Evolutionary conservation across 2,329 filamentous ascomycete genomes (phyloP).

Genomic region (Trichoderma afroharzianum): DNA sequence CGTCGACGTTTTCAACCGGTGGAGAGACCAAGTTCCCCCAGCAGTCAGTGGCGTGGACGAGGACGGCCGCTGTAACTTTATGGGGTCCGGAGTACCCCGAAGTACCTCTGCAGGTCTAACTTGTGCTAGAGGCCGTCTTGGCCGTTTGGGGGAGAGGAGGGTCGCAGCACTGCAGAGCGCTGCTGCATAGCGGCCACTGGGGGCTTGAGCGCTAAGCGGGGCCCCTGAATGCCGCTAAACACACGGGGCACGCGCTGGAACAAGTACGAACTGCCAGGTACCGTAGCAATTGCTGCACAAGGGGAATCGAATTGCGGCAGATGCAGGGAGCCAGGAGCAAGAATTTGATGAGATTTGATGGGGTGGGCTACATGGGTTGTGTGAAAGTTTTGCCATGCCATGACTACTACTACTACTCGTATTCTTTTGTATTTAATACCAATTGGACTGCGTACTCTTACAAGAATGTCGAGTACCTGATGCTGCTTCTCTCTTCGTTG

Average conservation of each 20-base stretch:
- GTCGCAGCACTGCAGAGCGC: constrained; percentile 1
- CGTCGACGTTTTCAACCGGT: constrained; percentile 18
- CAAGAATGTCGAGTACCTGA: background rate
- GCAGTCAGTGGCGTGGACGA: constrained; percentile 12
- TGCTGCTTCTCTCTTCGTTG: background rate
- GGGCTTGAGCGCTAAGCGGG: background rate
- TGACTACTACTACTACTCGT: background rate
- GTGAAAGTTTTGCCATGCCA: background rate
- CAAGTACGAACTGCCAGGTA: constrained; percentile 15
- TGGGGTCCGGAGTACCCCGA: constrained; percentile 20
- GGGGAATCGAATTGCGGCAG: constrained; percentile 10
- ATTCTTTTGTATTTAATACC: background rate
- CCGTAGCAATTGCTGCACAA: constrained; percentile 11
- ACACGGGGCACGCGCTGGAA: constrained; percentile 7
- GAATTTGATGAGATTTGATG: constrained; percentile 2
- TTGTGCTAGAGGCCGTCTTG: background rate
- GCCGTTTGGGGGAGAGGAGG: background rate
- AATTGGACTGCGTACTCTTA: background rate
- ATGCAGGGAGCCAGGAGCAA: constrained; percentile 16
- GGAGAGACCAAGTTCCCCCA: background rate
- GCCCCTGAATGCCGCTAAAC: constrained; percentile 9
- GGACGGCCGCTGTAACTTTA: background rate
- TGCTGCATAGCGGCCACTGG: background rate
- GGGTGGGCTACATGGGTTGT: background rate
- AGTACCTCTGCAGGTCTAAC: constrained; percentile 4